phyloP scores from a whole-genome alignment of 345 rosid species.

The Euphorbia lathyris region DNA sequence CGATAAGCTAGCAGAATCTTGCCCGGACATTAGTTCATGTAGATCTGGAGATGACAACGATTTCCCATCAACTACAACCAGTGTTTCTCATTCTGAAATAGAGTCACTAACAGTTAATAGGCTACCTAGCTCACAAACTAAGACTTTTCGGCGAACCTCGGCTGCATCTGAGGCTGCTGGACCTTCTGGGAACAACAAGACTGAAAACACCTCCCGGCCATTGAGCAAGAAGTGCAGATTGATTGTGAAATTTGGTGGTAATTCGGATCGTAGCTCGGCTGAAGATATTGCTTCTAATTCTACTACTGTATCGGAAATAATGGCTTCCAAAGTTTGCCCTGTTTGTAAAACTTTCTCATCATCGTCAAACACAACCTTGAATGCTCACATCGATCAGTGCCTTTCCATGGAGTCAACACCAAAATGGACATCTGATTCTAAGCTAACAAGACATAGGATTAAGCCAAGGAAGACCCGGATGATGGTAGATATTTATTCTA shows the following conservation, averaged over 20 bases:
- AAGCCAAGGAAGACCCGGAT: conserved; percentile 70
- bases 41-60: conserved; percentile 49
- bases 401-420: conserved; percentile 66
- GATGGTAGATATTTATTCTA: conserved; percentile 79
- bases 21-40: conserved; percentile 38
- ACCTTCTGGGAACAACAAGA: conserved; percentile 31
- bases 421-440: conserved; percentile 60
- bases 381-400: conserved; percentile 99
- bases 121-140: conserved; percentile 38
- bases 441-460: conserved; percentile 56
- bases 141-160: conserved; percentile 29
- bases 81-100: conserved; percentile 52
- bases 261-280: conserved; percentile 51
- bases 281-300: conserved; percentile 67
- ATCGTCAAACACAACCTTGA: conserved; percentile 92
- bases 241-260: conserved; percentile 66
- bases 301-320: conserved; percentile 56
- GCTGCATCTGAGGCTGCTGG: conserved; percentile 29
- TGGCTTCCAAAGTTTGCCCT: conserved; percentile 93
- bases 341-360: conserved; percentile 96
- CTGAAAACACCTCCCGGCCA: conserved; percentile 36
- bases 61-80: conserved; percentile 48
- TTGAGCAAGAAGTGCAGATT: conserved; percentile 63
- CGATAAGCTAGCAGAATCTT: conserved; percentile 34
- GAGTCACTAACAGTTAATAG: conserved; percentile 40